phyloP scores from a whole-genome alignment of 2,329 filamentous ascomycete genomes.

The Fusarium sterilihyphosum region DNA sequence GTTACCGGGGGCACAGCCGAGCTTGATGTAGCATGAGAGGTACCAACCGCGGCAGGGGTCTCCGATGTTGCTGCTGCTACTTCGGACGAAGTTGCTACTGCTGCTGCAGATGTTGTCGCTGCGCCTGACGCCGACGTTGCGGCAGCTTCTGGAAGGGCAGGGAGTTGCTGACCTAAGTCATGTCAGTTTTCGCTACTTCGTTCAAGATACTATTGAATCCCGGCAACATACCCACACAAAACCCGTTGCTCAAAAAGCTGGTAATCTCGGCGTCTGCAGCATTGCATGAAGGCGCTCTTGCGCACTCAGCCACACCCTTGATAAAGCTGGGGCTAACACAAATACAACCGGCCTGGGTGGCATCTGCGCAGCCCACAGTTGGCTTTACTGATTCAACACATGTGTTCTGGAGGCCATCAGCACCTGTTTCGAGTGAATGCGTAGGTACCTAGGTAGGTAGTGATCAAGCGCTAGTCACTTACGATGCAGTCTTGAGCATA shows the following conservation, averaged over 20 bases:
- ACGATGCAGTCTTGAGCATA: slow-evolving; percentile 46
- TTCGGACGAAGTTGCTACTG: slow-evolving; percentile 8
- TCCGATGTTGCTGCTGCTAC: slow-evolving; percentile 17
- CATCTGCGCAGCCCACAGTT: slow-evolving; percentile 39
- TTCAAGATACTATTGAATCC: neutral
- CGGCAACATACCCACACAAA: slow-evolving; percentile 39
- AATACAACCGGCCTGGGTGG: slow-evolving; percentile 51
- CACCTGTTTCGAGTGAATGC: neutral
- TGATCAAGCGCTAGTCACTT: slow-evolving; percentile 29
- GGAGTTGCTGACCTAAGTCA: slow-evolving; percentile 20
- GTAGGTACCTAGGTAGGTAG: neutral
- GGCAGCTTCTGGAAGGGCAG: slow-evolving; percentile 13
- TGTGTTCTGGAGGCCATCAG: slow-evolving; percentile 27
- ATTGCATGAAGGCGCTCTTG: slow-evolving; percentile 40
- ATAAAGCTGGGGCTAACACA: slow-evolving; percentile 50
- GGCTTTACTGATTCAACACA: slow-evolving; percentile 25
- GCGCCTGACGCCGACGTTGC: slow-evolving; percentile 10
- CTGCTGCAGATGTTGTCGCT: slow-evolving; percentile 8
- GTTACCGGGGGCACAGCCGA: slow-evolving; percentile 5
- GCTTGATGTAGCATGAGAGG: slow-evolving; percentile 11
- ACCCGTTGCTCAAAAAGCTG: slow-evolving; percentile 27
- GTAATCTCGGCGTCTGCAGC: slow-evolving; percentile 36
- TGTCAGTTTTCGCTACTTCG: slow-evolving; percentile 3
- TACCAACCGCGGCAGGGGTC: neutral
- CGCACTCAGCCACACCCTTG: slow-evolving; percentile 54